A percentile compares a stretch with the other conserved stretches of the same genome.
phyloP scores from a whole-genome alignment of 345 rosid genomes.

The Turnera subulata region DNA sequence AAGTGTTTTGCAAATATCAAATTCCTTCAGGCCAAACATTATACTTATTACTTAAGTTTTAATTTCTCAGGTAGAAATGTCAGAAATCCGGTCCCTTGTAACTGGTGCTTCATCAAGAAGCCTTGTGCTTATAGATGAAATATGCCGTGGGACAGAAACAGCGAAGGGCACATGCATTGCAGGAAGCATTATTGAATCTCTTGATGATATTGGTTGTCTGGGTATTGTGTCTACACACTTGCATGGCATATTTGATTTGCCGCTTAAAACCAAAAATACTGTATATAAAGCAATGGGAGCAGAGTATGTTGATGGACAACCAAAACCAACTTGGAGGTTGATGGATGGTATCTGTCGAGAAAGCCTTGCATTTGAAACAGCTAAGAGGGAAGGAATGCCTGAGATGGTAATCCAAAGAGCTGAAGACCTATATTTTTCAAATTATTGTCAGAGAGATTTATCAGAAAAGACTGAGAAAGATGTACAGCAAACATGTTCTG shows the following conservation, averaged over 20 bases:
- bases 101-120: slow-evolving; percentile 75
- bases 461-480: slow-evolving; percentile 18
- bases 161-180: slow-evolving; percentile 97
- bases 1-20: neutral
- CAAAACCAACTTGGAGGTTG: slow-evolving; percentile 86
- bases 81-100: slow-evolving; percentile 76
- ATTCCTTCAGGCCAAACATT: too few species aligned
- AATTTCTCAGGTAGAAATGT: slow-evolving; percentile 81
- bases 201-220: slow-evolving; percentile 78
- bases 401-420: slow-evolving; percentile 72
- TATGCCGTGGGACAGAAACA: slow-evolving; percentile 97
- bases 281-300: slow-evolving; percentile 86
- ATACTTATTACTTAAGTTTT: neutral
- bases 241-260: slow-evolving; percentile 79
- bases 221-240: slow-evolving; percentile 93
- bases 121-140: slow-evolving; percentile 89
- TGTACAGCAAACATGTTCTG: slow-evolving; percentile 12
- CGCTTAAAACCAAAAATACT: slow-evolving; percentile 54
- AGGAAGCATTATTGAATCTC: slow-evolving; percentile 77
- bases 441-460: slow-evolving; percentile 21
- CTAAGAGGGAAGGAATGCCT: slow-evolving; percentile 87
- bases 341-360: slow-evolving; percentile 85
- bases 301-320: slow-evolving; percentile 56
- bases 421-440: slow-evolving; percentile 62
- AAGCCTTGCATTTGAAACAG: slow-evolving; percentile 99